Evolutionary conservation across 2,329 filamentous ascomycete genomes (phyloP).

Genomic region (Trichoderma sp.): DNA sequence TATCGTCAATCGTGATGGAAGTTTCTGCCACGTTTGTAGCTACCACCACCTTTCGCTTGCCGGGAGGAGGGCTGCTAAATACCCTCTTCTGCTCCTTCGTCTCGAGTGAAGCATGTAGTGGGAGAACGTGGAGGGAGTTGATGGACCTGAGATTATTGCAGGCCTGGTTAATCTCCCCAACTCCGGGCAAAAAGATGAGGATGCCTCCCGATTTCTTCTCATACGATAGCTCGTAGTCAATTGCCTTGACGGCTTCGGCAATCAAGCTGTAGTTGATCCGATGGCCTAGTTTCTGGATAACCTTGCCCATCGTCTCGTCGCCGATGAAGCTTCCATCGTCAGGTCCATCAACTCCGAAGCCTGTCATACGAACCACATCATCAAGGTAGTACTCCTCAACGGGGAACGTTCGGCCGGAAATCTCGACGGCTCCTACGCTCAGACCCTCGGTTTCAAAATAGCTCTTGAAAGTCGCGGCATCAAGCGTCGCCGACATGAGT

Average conservation of each 20-base stretch:
- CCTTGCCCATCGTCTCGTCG: slow-evolving; percentile 62
- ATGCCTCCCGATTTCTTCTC: slow-evolving; percentile 73
- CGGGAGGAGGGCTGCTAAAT: slow-evolving; percentile 70
- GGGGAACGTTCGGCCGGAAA: slow-evolving; percentile 83
- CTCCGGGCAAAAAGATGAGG: slow-evolving; percentile 91
- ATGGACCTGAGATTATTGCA: slow-evolving; percentile 65
- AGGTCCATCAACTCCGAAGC: slow-evolving; percentile 57
- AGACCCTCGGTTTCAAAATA: slow-evolving; percentile 73
- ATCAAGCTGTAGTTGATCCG: slow-evolving; percentile 92
- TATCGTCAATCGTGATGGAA: slow-evolving; percentile 96
- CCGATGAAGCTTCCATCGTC: slow-evolving; percentile 42
- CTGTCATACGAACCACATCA: slow-evolving; percentile 77
- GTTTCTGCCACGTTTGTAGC: slow-evolving; percentile 98
- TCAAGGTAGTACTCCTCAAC: slow-evolving; percentile 89
- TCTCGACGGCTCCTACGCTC: slow-evolving; percentile 77
- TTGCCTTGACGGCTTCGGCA: slow-evolving; percentile 72
- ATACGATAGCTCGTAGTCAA: slow-evolving; percentile 69
- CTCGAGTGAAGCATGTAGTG: slow-evolving; percentile 87
- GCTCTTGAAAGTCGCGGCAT: slow-evolving; percentile 77
- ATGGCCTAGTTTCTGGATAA: slow-evolving; percentile 70
- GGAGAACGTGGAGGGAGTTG: slow-evolving; percentile 68
- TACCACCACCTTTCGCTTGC: slow-evolving; percentile 87
- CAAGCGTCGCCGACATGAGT: slow-evolving; percentile 93
- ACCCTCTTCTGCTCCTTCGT: slow-evolving; percentile 85
- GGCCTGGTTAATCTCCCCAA: slow-evolving; percentile 84